Base-by-base conservation (phyloP, 139 green algal species). In the Micractinium sp. region DNA sequence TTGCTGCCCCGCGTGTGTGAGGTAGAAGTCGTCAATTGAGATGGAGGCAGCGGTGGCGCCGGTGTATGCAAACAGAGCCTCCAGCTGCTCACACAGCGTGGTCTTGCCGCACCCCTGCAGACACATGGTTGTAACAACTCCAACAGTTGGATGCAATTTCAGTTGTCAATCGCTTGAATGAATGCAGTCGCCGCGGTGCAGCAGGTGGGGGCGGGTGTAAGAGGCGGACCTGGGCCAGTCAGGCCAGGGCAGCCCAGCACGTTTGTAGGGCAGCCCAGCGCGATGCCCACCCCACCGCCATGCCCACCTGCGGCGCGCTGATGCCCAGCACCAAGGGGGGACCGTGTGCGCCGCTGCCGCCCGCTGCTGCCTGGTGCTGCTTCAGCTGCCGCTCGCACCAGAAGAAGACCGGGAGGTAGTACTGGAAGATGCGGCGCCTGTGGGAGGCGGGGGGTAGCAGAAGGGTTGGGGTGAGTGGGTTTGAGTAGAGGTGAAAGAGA, bases 21-120 rank as follows among this genome's bases (percentile, higher is more conserved):
- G 94, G 94, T 99, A 99, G 82, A 99, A 99, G 92, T 99, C 98
- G 80, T 99, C 98, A 13, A 99, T 96, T 18, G 98, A 99, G 27
- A 99, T 93, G 67, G 90, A 95, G 0, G 95, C 96, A 13, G 94
- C 93, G 7, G 60, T 83, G 20, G 63, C 41, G n/a, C 96, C 96
- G 35, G 92, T 79, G 77, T 87, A 86, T 2, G 88, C 89, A 82
- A 99, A 97, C 69, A 99, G 93, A 74, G 88, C 60, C 92, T 97
- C 90, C 56, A 99, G 93, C 91, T 98, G 90, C 85, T 97, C 95
- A 76, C 98, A 97, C 16, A 99, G 80, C 15, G 98, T 99, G 7
- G 95, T 97, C 92, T 99, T 99, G 76, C 98, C 98, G 88, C 97
- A 99, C 20, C 98, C 98, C 86, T 99, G 96, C 19, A 71, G 22